Evolutionary conservation across 106 monocot species (phyloP).

Genomic region (Dactylorhiza incarnata): DNA sequence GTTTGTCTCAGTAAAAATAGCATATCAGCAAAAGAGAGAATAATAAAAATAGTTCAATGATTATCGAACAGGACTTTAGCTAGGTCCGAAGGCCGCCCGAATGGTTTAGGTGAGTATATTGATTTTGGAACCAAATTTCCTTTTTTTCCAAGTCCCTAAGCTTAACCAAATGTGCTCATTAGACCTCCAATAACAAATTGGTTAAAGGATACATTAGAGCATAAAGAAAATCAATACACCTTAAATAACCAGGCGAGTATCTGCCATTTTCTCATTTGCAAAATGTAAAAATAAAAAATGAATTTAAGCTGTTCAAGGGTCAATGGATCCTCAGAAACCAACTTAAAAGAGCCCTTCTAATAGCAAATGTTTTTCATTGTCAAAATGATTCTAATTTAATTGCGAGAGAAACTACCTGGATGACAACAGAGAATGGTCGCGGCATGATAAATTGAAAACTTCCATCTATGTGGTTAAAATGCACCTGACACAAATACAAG

Average conservation of each 20-base stretch:
- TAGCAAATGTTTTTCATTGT: neutral
- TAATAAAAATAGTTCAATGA: no score
- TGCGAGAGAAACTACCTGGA: slow-evolving; percentile 37
- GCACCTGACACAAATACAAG: slow-evolving; percentile 43
- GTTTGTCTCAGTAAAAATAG: slow-evolving; percentile 1
- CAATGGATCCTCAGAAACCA: neutral
- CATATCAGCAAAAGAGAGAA: neutral
- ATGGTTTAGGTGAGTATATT: no score
- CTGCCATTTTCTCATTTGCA: neutral
- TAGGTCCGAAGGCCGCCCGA: no score
- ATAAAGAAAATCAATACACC: no score
- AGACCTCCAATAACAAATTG: no score
- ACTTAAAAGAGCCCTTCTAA: neutral
- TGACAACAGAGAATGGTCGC: slow-evolving; percentile 60
- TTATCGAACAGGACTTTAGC: no score
- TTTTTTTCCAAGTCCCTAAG: no score
- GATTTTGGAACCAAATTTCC: no score
- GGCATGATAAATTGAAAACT: slow-evolving; percentile 67
- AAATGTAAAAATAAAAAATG: neutral
- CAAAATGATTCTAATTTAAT: neutral
- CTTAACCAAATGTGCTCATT: no score
- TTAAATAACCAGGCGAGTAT: no score
- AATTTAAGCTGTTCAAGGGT: neutral
- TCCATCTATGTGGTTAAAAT: slow-evolving; percentile 51
- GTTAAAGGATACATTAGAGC: no score